Base-by-base conservation (phyloP, 352 stramenopile genomes). In the Pythium oligandrum region DNA sequence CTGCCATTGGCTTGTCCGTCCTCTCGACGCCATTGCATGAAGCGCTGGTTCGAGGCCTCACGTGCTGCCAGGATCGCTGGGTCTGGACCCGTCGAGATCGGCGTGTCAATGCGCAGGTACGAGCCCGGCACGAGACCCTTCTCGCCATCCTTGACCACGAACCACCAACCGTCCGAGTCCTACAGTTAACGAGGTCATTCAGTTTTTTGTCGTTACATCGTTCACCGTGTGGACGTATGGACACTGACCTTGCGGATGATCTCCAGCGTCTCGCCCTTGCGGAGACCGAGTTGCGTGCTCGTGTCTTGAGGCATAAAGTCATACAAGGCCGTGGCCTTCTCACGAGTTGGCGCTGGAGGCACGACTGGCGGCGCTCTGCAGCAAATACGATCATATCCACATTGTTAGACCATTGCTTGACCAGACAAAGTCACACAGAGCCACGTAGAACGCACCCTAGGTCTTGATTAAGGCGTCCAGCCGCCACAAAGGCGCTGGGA, bases 101-200 rank as follows among this genome's bases (percentile, higher is more conserved):
- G 77, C 51, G 86, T 83, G 50, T 89, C 79, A 45, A 90, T 73
- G 31, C 71, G 66, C 47, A 93, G 37, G 48, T 90, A 93, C 30
- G 79, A 83, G 8, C 79, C 82, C 0, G 82, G 82, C n/a, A 93
- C 82, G 35, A 93, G 69, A 0, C 82, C 82, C 49, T 90, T 90
- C 60, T 90, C 78, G 55, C 73, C 75, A 46, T 88, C 74, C 35
- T 88, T 76, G 17, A 78, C 62, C 32, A 93, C 80, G 54, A 93
- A 88, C 82, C 82, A 93, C 82, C 82, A 93, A 53, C 82, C 82
- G 48, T 93, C 82, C 47, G 64, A 71, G 55, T 93, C 82, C 17
- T 26, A 63, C 70, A 40, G 30, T 34, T 12, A 43, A 33, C 49
- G 12, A 33, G 35, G 6, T 32, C 33, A 55, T 44, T 34, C 3